A percentile compares a stretch with the other conserved stretches of the same genome.
Conservation (phyloP, 1,284 basidiomycete genomes). For the Cerrena zonata region DNA sequence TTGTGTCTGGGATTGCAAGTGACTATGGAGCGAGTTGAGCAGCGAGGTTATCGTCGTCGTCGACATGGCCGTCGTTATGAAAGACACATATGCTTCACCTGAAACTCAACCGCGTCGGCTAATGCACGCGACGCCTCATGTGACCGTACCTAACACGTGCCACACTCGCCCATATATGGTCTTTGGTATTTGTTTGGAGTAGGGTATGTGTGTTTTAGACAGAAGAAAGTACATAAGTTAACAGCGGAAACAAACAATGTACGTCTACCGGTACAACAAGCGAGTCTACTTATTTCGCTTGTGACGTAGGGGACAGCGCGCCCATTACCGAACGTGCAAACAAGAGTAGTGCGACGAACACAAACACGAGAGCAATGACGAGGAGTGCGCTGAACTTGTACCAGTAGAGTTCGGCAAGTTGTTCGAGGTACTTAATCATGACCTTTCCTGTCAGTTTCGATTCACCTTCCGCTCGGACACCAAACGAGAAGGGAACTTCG, state of each 20-base stretch:
- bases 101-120: not conserved
- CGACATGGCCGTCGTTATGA: constrained; percentile 15
- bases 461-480: constrained; percentile 28
- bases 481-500: constrained; percentile 31
- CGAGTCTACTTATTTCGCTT: constrained; percentile 7
- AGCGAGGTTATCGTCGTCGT: constrained; percentile 46
- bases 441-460: constrained; percentile 30
- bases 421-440: constrained; percentile 29
- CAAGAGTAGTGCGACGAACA: constrained; percentile 10
- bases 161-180: no score
- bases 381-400: constrained; percentile 24
- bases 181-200: no score
- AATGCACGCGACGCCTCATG: not conserved
- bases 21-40: constrained; percentile 69
- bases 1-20: constrained; percentile 70
- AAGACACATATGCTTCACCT: no score
- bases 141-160: not conserved
- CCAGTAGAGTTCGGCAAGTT: constrained; percentile 31
- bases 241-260: not conserved
- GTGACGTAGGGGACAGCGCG: constrained; percentile 4
- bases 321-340: constrained; percentile 11
- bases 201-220: no score
- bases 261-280: not conserved
- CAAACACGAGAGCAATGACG: constrained; percentile 16
- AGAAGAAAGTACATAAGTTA: constrained; percentile 2